Percentiles rank a stretch among this genome's conserved stretches.
These are phyloP conservation scores for Corymbia calophylla DNA, from an alignment of 441 rosid species.

Conservation along the genomic window DNA sequence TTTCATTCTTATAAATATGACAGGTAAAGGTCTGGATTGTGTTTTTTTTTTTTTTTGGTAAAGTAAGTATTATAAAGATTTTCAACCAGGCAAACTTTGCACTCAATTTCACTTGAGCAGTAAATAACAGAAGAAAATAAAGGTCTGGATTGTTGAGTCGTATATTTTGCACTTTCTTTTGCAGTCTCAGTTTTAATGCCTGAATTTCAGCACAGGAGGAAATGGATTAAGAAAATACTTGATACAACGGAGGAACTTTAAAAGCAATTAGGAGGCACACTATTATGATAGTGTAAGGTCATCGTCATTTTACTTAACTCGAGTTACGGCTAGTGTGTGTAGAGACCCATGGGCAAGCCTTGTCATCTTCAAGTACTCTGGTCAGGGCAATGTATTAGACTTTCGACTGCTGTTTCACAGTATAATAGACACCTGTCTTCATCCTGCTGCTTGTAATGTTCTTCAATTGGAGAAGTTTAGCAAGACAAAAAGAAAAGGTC, in stretches of 20 bases:
- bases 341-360: background rate
- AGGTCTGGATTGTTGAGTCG: background rate
- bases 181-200: background rate
- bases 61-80: too few species aligned
- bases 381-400: background rate
- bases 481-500: background rate
- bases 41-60: too few species aligned
- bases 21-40: background rate
- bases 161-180: background rate
- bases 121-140: too few species aligned
- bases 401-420: background rate
- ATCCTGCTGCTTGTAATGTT: background rate
- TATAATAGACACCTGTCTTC: background rate
- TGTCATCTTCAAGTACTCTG: background rate
- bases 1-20: background rate
- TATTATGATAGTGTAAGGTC: background rate
- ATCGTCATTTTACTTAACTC: background rate
- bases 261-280: background rate
- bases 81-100: too few species aligned
- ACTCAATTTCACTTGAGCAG: too few species aligned
- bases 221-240: background rate
- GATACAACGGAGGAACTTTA: background rate
- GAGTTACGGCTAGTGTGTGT: background rate
- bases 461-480: background rate
- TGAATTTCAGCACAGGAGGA: background rate